phyloP scores from a whole-genome alignment of 371 early-diverging fungal genomes.

The Blakeslea trispora region DNA sequence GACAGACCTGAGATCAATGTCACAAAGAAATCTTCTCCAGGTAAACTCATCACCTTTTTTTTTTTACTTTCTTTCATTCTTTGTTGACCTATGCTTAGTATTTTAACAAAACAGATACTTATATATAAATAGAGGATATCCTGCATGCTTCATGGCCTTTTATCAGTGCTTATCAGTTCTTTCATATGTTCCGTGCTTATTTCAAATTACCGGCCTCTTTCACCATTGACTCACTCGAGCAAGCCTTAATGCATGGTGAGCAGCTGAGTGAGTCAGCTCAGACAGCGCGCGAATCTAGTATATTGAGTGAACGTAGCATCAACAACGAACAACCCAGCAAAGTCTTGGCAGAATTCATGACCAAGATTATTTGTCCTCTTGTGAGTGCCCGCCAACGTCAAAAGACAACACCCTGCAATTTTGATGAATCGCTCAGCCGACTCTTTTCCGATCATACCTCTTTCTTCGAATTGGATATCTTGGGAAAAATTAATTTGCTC shows the following conservation, averaged over 20 bases:
- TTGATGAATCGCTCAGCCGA: constrained; percentile 3
- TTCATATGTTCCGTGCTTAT: constrained; percentile 13
- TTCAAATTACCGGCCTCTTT: constrained; percentile 9
- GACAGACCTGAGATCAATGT: constrained; percentile 11
- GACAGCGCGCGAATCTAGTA: background rate
- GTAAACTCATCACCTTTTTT: constrained; percentile 4
- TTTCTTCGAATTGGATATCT: constrained; percentile 5
- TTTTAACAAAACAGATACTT: too few species aligned
- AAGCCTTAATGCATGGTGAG: constrained; percentile 5
- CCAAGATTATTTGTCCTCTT: constrained; percentile 6
- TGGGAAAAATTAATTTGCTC: constrained; percentile 16
- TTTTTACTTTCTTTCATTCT: background rate
- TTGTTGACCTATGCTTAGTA: background rate
- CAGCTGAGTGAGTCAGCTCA: background rate
- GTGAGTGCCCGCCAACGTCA: background rate
- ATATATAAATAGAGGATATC: constrained; percentile 21
- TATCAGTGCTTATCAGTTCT: constrained; percentile 22
- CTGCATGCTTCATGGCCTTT: constrained; percentile 33
- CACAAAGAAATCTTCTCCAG: constrained; percentile 19
- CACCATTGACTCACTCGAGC: constrained; percentile 18
- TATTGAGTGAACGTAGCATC: background rate
- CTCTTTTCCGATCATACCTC: constrained; percentile 9
- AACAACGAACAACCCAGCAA: background rate
- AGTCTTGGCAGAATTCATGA: constrained; percentile 3
- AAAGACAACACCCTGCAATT: constrained; percentile 4